Percentiles rank a stretch among this genome's conserved stretches.
Conservation (phyloP, 2,329 filamentous ascomycete genomes). For the Lanzia echinophila region DNA sequence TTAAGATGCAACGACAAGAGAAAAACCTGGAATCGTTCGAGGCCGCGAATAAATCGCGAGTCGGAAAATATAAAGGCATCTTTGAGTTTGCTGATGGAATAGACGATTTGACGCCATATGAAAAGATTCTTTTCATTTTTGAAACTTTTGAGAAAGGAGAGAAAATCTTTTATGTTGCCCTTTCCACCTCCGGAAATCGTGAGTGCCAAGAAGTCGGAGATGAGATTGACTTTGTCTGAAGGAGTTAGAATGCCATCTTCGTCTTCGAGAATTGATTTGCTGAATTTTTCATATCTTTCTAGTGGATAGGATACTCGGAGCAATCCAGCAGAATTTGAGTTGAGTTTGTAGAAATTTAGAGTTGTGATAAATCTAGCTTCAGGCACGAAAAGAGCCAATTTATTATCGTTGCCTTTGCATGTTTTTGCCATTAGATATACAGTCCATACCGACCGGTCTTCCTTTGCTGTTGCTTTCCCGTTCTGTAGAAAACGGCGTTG, state of each 20-base stretch:
- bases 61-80: slow-evolving; percentile 12
- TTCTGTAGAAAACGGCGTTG: slow-evolving; percentile 66
- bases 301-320: slow-evolving; percentile 62
- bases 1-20: not conserved
- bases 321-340: slow-evolving; percentile 61
- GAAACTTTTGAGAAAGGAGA: slow-evolving; percentile 13
- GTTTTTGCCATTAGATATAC: slow-evolving; percentile 60
- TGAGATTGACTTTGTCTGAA: slow-evolving; percentile 64
- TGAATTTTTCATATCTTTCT: slow-evolving; percentile 56
- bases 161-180: slow-evolving; percentile 8
- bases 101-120: slow-evolving; percentile 13
- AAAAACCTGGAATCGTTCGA: slow-evolving; percentile 5
- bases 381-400: not conserved
- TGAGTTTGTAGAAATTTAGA: slow-evolving; percentile 64
- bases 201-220: slow-evolving; percentile 59
- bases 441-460: slow-evolving; percentile 59
- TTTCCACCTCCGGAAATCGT: slow-evolving; percentile 29
- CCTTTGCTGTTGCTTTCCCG: slow-evolving; percentile 40
- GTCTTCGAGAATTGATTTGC: slow-evolving; percentile 46
- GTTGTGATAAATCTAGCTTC: not conserved
- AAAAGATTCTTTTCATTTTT: slow-evolving; percentile 12
- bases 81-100: not conserved
- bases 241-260: slow-evolving; percentile 45
- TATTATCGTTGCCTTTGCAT: slow-evolving; percentile 43
- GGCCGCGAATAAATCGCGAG: not conserved